A percentile compares a stretch with the other conserved stretches of the same genome.
phyloP scores from a whole-genome alignment of 2,329 filamentous ascomycete species.

The Xylariaceae sp. region DNA sequence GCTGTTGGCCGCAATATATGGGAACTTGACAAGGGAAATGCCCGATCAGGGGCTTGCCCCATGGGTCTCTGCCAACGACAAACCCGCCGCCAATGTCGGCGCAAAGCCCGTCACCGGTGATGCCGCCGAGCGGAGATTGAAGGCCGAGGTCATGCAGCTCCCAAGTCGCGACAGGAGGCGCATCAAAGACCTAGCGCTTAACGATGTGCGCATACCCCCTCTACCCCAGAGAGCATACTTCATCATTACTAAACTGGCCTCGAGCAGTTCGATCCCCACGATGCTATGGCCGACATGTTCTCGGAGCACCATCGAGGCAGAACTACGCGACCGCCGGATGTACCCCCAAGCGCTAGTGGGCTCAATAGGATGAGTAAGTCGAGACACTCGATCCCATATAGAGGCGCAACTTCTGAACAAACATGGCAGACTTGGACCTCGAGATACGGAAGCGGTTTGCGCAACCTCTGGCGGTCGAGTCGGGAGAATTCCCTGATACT shows the following conservation, averaged over 20 bases:
- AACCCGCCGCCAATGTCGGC: slow-evolving; percentile 62
- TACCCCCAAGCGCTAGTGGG: slow-evolving; percentile 72
- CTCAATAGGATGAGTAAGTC: slow-evolving; percentile 80
- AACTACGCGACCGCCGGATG: slow-evolving; percentile 59
- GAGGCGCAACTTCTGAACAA: slow-evolving; percentile 14
- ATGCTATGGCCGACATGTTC: slow-evolving; percentile 60
- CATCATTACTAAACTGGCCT: slow-evolving; percentile 33
- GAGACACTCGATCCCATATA: slow-evolving; percentile 33
- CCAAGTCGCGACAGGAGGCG: slow-evolving; percentile 70
- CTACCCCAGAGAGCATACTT: neutral
- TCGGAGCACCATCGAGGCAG: slow-evolving; percentile 57
- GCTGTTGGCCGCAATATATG: slow-evolving; percentile 70
- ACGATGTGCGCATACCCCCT: slow-evolving; percentile 59
- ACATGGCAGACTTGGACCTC: slow-evolving; percentile 63
- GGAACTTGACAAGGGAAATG: slow-evolving; percentile 73
- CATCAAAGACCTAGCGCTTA: slow-evolving; percentile 68
- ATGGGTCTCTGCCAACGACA: slow-evolving; percentile 76
- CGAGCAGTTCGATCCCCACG: slow-evolving; percentile 60
- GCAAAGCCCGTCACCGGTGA: slow-evolving; percentile 70
- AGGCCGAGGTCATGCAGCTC: slow-evolving; percentile 74
- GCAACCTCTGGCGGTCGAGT: slow-evolving; percentile 69
- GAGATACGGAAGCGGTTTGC: slow-evolving; percentile 72
- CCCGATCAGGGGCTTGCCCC: slow-evolving; percentile 71
- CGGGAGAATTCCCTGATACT: slow-evolving; percentile 73
- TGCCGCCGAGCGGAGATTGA: slow-evolving; percentile 69